Evolutionary conservation across 257 asterid species (phyloP), one percentile per base, ranked within the genome.

Genomic region (Agastache rugosa): DNA sequence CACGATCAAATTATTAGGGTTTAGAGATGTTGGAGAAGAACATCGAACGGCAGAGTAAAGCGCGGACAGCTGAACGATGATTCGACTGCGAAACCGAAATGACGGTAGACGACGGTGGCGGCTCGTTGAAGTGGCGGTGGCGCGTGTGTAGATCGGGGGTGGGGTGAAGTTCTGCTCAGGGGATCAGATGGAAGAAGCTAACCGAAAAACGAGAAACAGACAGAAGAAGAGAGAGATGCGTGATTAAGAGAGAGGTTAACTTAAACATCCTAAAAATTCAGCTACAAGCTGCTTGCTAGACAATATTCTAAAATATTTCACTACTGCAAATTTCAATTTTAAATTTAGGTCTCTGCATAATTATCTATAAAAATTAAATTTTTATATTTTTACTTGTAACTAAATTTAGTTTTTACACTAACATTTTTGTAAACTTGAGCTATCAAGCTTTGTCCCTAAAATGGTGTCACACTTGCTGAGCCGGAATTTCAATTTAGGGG

Each of bases 91-190:
- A 39, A 37, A 41, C 50, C 53, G 23, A 19, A 37, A 63, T 63
- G 53, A 10, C 8, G 29, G 48, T 17, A 16, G 50, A 35, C 20
- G 17, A 20, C 31, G 69, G 54, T 17, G 31, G 45, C n/a, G 68
- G 16, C 45, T n/a, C 8, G 67, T 16, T 7, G 25, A 25, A 59
- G 41, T 14, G 65, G 65, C n/a, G 51, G 29, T 63, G 31, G 11
- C 31, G 51, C 31, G 69, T 64, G 34, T 37, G 37, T 10, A 29
- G 69, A 37, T 39, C 51, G 35, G 68, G n/a, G 29, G 15, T 4
- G n/a, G 67, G 50, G 50, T 11, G 69, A 63, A 63, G 53, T 51
- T 39, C 53, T n/a, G 27, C 48, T 37, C 69, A 19, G 67, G 23
- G n/a, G n/a, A 25, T 59, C 19, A 31, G 27, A 62, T 17, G 5